Conservation (phyloP, 257 asterid genomes). For the Gentiana straminea region DNA sequence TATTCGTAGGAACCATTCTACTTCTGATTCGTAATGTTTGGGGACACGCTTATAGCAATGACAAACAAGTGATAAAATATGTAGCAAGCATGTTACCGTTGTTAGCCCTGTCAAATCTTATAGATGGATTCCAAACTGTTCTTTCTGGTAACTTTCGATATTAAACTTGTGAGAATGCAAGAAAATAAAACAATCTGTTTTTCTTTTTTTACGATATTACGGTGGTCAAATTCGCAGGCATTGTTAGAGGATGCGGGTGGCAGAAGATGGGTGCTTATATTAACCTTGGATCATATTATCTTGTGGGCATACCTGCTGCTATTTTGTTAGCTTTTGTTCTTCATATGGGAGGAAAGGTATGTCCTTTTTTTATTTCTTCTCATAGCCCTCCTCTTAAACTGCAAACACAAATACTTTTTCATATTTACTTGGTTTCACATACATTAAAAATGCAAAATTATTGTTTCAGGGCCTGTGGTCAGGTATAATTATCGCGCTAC, state of each 20-base stretch:
- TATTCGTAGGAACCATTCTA: conserved; percentile 33
- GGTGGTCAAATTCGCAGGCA: conserved; percentile 15
- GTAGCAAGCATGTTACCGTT: conserved; percentile 49
- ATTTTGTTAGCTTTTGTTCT: conserved; percentile 37
- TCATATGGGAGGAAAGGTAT: conserved; percentile 65
- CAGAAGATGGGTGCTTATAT: conserved; percentile 62
- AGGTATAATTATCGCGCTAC: conserved; percentile 48
- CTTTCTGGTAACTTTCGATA: conserved; percentile 22
- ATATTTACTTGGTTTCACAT: not conserved
- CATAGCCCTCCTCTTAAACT: not conserved
- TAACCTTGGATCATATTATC: conserved; percentile 49
- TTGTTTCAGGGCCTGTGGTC: conserved; percentile 51
- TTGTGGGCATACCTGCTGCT: conserved; percentile 52
- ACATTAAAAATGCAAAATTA: not conserved
- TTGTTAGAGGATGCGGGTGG: conserved; percentile 72
- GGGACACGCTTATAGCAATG: conserved; percentile 56
- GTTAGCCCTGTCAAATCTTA: conserved; percentile 34
- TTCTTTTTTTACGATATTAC: too few species aligned
- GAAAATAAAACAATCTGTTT: not conserved
- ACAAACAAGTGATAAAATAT: conserved; percentile 33
- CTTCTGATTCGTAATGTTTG: conserved; percentile 36
- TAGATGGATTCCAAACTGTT: conserved; percentile 33
- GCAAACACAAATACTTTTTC: too few species aligned
- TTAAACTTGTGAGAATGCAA: not conserved
- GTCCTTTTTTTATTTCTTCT: not conserved